Evolutionary conservation across 169 alveolate genomes (phyloP).

Genomic region (Eimeria brunetti): DNA sequence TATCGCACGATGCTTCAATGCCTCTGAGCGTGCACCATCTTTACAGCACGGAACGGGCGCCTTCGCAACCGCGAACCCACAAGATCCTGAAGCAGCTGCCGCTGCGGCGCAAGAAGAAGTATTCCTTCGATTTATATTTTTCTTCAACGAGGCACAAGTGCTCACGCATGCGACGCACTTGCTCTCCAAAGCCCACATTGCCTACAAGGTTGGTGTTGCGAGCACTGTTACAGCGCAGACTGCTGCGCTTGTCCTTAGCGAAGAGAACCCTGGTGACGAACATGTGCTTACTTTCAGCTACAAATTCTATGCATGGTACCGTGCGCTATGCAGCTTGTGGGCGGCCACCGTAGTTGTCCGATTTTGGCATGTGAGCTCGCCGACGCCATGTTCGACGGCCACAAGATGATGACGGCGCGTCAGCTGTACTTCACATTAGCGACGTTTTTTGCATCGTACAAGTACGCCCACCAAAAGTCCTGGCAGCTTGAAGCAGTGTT

Average conservation of each 20-base stretch:
- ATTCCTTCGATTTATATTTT: constrained; percentile 71
- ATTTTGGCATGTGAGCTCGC: constrained; percentile 80
- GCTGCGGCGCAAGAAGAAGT: constrained; percentile 74
- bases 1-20: neutral
- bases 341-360: constrained; percentile 77
- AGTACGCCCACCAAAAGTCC: constrained; percentile 26
- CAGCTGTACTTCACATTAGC: constrained; percentile 79
- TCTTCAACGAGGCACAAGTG: constrained; percentile 76
- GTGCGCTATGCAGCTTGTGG: constrained; percentile 62
- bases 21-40: neutral
- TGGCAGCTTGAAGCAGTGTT: constrained; percentile 58
- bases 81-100: constrained; percentile 71
- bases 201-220: constrained; percentile 38
- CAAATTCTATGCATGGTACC: neutral
- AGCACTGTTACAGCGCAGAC: neutral
- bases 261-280: neutral
- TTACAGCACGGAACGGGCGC: constrained; percentile 76
- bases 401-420: constrained; percentile 76
- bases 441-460: constrained; percentile 51
- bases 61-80: constrained; percentile 38
- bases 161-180: constrained; percentile 76
- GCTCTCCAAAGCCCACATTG: constrained; percentile 74
- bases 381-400: constrained; percentile 79
- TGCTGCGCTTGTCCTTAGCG: neutral
- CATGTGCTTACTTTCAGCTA: neutral